A percentile compares a stretch with the other conserved stretches of the same genome.
Evolutionary conservation across 78 protist species (phyloP).

Genomic region (Pigoraptor vietnamica): DNA sequence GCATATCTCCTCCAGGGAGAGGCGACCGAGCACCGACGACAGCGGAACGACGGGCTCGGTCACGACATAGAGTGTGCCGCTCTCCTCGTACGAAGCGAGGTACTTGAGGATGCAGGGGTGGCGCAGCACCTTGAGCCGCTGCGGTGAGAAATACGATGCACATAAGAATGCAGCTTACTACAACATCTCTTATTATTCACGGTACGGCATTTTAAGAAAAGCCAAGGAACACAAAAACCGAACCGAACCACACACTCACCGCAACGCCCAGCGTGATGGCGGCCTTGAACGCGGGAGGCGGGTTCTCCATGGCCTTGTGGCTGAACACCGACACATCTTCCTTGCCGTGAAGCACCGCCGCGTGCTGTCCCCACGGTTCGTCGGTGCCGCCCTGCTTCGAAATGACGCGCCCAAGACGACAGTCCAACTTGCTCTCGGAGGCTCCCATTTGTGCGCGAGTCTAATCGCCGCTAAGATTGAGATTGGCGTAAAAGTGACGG

Average conservation of each 20-base stretch:
- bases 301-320: background rate
- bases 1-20: background rate
- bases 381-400: background rate
- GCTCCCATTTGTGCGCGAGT: background rate
- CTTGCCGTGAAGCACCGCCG: background rate
- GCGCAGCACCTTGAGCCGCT: background rate
- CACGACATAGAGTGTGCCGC: background rate
- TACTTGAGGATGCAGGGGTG: background rate
- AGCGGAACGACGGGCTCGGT: constrained; percentile 2
- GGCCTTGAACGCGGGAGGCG: background rate
- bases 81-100: background rate
- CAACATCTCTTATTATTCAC: too few species aligned
- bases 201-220: background rate
- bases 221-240: background rate
- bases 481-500: too few species aligned
- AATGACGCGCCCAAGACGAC: background rate
- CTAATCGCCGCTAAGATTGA: too few species aligned
- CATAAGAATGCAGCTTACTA: background rate
- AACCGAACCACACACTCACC: background rate
- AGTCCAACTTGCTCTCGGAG: background rate
- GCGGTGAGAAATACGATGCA: background rate
- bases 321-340: background rate
- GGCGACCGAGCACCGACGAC: background rate
- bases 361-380: background rate
- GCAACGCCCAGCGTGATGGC: background rate